Evolutionary conservation across 1,284 basidiomycete species (phyloP).

Genomic region (Amylostereum chailletii): DNA sequence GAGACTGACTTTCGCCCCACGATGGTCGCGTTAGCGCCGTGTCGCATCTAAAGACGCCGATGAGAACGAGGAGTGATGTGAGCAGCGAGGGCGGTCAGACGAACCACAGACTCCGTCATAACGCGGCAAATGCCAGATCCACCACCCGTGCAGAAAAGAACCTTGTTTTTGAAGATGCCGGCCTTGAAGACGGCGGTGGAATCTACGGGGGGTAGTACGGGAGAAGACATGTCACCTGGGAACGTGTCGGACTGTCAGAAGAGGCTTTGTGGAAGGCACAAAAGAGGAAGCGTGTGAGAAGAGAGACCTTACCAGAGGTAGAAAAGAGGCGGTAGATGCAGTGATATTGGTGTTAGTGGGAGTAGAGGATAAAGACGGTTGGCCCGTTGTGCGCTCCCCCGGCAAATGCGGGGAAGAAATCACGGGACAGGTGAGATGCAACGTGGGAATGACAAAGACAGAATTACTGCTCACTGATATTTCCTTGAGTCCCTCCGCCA

Average conservation of each 20-base stretch:
- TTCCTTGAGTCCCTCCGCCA: too few species aligned
- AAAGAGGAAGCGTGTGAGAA: too few species aligned
- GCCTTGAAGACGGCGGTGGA: constrained; percentile 64
- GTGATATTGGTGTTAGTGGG: too few species aligned
- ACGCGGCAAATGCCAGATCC: constrained; percentile 88
- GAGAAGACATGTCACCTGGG: constrained; percentile 25
- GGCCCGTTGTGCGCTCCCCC: too few species aligned
- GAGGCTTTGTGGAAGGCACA: too few species aligned
- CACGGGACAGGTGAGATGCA: too few species aligned
- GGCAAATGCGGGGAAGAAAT: too few species aligned
- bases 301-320: too few species aligned
- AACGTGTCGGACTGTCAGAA: background rate
- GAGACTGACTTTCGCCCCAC: constrained; percentile 76
- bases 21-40: constrained; percentile 78
- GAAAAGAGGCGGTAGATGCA: too few species aligned
- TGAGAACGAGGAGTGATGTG: constrained; percentile 1
- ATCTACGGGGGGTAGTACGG: constrained; percentile 33
- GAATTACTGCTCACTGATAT: too few species aligned
- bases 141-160: constrained; percentile 89
- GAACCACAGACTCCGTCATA: constrained; percentile 76
- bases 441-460: too few species aligned
- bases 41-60: constrained; percentile 55
- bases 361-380: too few species aligned
- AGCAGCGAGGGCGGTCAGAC: constrained; percentile 16
- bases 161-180: constrained; percentile 87